phyloP scores from a whole-genome alignment of 2,329 filamentous ascomycete genomes.

The Paecilomyces niveus region DNA sequence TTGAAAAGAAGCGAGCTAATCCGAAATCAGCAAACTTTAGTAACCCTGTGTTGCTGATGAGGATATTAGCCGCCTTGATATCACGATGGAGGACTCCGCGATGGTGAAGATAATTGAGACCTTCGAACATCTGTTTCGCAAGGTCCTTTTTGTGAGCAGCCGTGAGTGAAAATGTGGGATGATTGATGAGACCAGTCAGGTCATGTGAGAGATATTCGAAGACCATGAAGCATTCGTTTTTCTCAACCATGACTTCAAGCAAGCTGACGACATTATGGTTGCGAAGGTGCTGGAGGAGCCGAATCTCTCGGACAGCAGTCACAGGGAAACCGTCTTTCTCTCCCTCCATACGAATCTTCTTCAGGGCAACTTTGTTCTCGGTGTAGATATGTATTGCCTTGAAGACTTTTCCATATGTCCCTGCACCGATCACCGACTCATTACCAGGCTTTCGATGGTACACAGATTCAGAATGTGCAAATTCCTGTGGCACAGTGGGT shows the following conservation, averaged over 20 bases:
- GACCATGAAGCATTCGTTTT: slow-evolving; percentile 99
- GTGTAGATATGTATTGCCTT: slow-evolving; percentile 75
- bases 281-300: slow-evolving; percentile 85
- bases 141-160: slow-evolving; percentile 86
- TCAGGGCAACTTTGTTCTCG: slow-evolving; percentile 75
- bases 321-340: slow-evolving; percentile 99
- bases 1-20: slow-evolving; percentile 90
- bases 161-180: slow-evolving; percentile 82
- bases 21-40: slow-evolving; percentile 95
- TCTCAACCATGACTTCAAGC: slow-evolving; percentile 98
- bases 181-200: slow-evolving; percentile 87
- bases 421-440: slow-evolving; percentile 90
- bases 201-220: slow-evolving; percentile 98
- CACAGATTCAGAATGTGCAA: slow-evolving; percentile 75
- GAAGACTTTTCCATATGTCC: slow-evolving; percentile 95
- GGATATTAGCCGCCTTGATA: slow-evolving; percentile 96
- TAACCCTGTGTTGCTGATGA: slow-evolving; percentile 82
- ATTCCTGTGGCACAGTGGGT: slow-evolving; percentile 63
- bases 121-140: slow-evolving; percentile 86
- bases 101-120: slow-evolving; percentile 85
- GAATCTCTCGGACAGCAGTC: slow-evolving; percentile 92
- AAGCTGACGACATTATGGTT: slow-evolving; percentile 82
- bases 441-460: slow-evolving; percentile 96
- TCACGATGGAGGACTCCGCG: slow-evolving; percentile 93
- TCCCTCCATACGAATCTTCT: slow-evolving; percentile 99